Evolutionary conservation across 1,284 basidiomycete species (phyloP).

Genomic region (Leccinum pallidistipes): DNA sequence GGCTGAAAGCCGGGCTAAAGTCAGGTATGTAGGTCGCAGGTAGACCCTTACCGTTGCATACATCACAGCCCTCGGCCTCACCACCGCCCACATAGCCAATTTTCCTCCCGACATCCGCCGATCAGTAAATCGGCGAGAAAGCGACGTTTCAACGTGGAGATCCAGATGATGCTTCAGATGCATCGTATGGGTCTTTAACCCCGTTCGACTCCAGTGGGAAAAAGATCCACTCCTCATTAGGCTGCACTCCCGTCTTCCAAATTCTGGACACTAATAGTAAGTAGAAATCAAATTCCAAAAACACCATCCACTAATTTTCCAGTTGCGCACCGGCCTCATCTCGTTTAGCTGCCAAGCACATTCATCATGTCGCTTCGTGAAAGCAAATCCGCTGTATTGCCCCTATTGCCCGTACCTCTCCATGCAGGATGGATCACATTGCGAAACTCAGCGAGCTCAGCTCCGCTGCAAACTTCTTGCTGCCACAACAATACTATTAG

Average conservation of each 20-base stretch:
- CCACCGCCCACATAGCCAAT: not conserved
- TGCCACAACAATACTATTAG: not conserved
- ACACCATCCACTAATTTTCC: not conserved
- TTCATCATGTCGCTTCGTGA: not conserved
- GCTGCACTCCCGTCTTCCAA: not conserved
- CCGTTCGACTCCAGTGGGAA: not conserved
- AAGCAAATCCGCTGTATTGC: not conserved
- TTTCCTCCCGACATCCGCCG: not conserved
- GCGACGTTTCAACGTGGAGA: not conserved
- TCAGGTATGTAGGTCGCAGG: not conserved
- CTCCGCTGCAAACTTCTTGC: not conserved
- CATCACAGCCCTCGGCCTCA: not conserved
- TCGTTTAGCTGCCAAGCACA: not conserved
- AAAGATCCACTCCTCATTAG: not conserved
- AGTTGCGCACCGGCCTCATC: not conserved
- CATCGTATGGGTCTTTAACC: too few relatives aligned
- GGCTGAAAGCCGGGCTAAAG: not conserved
- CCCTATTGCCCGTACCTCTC: not conserved
- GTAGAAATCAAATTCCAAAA: not conserved
- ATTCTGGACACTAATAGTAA: not conserved
- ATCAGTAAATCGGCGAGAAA: not conserved
- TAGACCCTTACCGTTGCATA: not conserved
- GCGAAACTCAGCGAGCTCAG: not conserved
- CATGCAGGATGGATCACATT: not conserved
- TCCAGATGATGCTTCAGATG: not conserved